Evolutionary conservation across 1,284 basidiomycete genomes (phyloP).

Genomic region (Cutaneotrichosporon cyanovorans): DNA sequence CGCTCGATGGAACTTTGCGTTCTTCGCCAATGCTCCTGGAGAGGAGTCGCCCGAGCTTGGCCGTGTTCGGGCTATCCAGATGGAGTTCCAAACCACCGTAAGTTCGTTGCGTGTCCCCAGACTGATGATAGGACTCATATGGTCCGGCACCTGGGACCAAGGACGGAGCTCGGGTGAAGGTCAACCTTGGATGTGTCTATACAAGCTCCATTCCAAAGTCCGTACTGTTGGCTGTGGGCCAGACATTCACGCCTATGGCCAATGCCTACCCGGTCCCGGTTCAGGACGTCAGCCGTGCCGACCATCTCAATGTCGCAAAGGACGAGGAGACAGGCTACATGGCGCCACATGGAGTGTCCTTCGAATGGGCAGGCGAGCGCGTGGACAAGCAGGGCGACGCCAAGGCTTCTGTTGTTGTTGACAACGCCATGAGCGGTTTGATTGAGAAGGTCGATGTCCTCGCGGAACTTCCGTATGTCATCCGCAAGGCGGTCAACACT

Average conservation of each 20-base stretch:
- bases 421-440: constrained; percentile 57
- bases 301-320: constrained; percentile 57
- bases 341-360: constrained; percentile 64
- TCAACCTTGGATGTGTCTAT: constrained; percentile 65
- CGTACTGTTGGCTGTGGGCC: constrained; percentile 47
- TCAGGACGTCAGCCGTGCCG: constrained; percentile 61
- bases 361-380: constrained; percentile 71
- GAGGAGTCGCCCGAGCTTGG: constrained; percentile 54
- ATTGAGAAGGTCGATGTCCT: constrained; percentile 96
- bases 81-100: constrained; percentile 86
- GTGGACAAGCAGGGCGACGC: constrained; percentile 47
- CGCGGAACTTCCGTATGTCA: constrained; percentile 85
- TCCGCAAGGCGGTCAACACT: constrained; percentile 49
- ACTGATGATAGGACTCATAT: constrained; percentile 51
- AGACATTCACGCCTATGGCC: constrained; percentile 62
- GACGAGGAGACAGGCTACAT: constrained; percentile 75
- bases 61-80: constrained; percentile 79
- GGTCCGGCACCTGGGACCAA: constrained; percentile 57
- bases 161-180: constrained; percentile 68
- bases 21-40: constrained; percentile 56
- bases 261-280: constrained; percentile 32
- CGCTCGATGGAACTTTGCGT: constrained; percentile 88
- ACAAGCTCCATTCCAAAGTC: constrained; percentile 14
- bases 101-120: constrained; percentile 8
- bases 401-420: constrained; percentile 55